Evolutionary conservation across 1,284 basidiomycete genomes (phyloP).

Genomic region (Sporisorium sorghi): DNA sequence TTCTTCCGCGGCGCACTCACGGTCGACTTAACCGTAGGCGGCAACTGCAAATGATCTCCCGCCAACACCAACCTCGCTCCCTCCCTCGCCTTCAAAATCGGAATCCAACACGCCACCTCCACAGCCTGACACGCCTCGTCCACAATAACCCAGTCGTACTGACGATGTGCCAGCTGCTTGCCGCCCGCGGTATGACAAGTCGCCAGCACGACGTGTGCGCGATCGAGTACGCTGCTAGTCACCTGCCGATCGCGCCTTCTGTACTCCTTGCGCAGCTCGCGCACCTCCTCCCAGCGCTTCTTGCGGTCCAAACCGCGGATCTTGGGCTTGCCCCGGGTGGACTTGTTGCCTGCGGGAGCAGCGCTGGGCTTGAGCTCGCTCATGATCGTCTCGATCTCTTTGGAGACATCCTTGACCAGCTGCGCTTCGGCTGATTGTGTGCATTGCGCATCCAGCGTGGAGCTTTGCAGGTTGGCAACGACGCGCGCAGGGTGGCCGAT

Average conservation of each 20-base stretch:
- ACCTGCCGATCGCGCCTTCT: conserved; percentile 86
- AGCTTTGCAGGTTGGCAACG: conserved; percentile 79
- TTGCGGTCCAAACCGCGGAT: conserved; percentile 81
- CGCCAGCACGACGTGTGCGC: conserved; percentile 86
- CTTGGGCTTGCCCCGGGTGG: conserved; percentile 70
- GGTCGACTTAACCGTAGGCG: conserved; percentile 80
- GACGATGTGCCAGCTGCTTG: conserved; percentile 39
- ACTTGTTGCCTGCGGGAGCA: conserved; percentile 62
- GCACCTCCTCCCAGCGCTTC: conserved; percentile 91
- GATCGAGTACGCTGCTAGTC: conserved; percentile 80
- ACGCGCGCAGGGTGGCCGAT: conserved; percentile 83
- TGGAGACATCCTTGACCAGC: conserved; percentile 58
- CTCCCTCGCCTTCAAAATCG: conserved; percentile 75
- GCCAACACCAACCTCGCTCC: conserved; percentile 62
- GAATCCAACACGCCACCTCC: conserved; percentile 97
- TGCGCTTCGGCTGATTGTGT: conserved; percentile 68
- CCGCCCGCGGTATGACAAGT: conserved; percentile 82
- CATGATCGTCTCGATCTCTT: conserved; percentile 50
- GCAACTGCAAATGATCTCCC: conserved; percentile 74
- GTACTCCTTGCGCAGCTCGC: conserved; percentile 90
- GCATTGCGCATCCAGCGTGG: conserved; percentile 89
- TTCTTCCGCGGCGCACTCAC: neutral
- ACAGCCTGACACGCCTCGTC: conserved; percentile 92
- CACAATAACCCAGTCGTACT: conserved; percentile 90
- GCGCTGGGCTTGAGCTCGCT: conserved; percentile 38